A percentile compares a stretch with the other conserved stretches of the same genome.
phyloP scores from a whole-genome alignment of 129 eudicot species.

The Heracleum sosnowskyi region DNA sequence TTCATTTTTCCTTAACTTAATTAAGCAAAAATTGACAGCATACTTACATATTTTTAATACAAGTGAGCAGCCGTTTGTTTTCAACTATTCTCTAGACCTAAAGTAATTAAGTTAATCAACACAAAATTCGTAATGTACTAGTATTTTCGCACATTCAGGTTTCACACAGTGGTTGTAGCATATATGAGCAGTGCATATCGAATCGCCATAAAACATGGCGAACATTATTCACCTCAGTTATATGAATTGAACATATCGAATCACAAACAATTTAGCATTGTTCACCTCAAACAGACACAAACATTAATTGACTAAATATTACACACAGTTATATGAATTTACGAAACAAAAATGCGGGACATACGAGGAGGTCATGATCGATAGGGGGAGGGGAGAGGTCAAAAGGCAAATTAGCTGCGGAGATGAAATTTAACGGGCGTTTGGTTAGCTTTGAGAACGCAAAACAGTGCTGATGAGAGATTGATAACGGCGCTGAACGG shows the following conservation, averaged over 20 bases:
- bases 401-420: conserved; percentile 44
- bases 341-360: neutral
- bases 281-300: too few relatives aligned
- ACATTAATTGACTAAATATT: too few relatives aligned
- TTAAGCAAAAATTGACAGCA: neutral
- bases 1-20: neutral
- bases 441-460: neutral
- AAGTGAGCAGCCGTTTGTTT: neutral
- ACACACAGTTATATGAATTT: neutral
- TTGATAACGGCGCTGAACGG: neutral
- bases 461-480: neutral
- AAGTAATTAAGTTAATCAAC: too few relatives aligned
- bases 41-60: neutral
- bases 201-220: too few relatives aligned
- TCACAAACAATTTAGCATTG: neutral
- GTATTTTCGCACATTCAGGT: neutral
- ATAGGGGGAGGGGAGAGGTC: conserved; percentile 86
- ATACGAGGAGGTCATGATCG: conserved; percentile 61
- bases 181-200: neutral
- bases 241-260: too few relatives aligned
- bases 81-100: too few relatives aligned
- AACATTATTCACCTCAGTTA: too few relatives aligned
- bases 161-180: neutral
- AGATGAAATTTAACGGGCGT: neutral
- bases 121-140: neutral